Evolutionary conservation across 1,284 basidiomycete species (phyloP), one percentile per base, ranked within the genome.

Genomic region (Ustilago vetiveriae): DNA sequence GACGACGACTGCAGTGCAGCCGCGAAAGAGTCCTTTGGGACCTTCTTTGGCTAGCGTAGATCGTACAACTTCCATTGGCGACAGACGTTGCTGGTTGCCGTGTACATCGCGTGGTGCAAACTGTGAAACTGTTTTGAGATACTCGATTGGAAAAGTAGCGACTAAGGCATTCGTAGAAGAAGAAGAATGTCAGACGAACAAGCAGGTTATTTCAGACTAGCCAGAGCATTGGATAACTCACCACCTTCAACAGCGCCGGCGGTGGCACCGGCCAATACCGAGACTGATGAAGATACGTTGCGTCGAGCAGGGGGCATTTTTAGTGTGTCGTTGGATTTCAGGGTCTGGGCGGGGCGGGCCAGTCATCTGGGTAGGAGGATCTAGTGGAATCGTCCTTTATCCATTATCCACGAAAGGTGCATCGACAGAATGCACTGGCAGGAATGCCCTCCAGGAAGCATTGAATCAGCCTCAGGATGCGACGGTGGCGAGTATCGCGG

Each of bases 201-300:
- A n/a, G n/a, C n/a, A n/a, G n/a, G n/a, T n/a, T n/a, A n/a, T n/a
- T n/a, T n/a, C n/a, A n/a, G n/a, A n/a, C n/a, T n/a, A n/a, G n/a
- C n/a, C n/a, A n/a, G n/a, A n/a, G n/a, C n/a, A n/a, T n/a, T n/a
- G n/a, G 38, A 24, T 11, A 19, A 40, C 38, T 40, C 38, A 40
- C 38, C 38, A 24, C 38, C 38, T 40, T 40, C 38, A 26, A 40
- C 38, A 26, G 38, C 38, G 17, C 38, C 38, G 19, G 38, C 38
- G 3, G 38, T 40, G 38, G 38, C 38, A 10, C 38, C 38, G 10
- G 38, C 38, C 9, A 40, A 21, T 26, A 40, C 38, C n/a, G 38
- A 40, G 23, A 40, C 38, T 21, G 36, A n/a, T n/a, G n/a, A n/a
- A n/a, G 38, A 16, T n/a, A 14, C 27, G 13, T 23, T 38, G 36